Percentiles rank a stretch among this genome's conserved stretches.
Conservation (phyloP, 768 basidiomycete species). For the Cystobasidium ongulense region DNA sequence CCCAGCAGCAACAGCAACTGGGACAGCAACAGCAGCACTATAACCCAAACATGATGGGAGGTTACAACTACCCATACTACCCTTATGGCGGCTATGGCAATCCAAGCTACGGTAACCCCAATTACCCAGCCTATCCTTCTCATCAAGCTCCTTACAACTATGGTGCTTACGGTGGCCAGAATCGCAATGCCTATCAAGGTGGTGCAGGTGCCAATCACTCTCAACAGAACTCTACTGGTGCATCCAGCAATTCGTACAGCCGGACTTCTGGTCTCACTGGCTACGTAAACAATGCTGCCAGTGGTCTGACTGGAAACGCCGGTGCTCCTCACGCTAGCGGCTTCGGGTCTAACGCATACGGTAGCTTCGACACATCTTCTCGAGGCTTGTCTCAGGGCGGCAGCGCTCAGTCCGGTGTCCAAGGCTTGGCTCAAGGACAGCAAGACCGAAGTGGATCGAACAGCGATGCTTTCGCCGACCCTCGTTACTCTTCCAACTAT, state of each 20-base stretch:
- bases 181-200: not conserved
- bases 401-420: not conserved
- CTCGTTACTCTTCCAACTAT: not conserved
- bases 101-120: not conserved
- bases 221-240: not conserved
- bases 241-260: not conserved
- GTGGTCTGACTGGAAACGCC: not conserved
- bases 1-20: not conserved
- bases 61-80: not conserved
- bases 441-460: not conserved
- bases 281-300: not conserved
- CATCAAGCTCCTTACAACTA: not conserved
- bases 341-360: not conserved
- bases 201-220: not conserved
- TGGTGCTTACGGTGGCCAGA: not conserved
- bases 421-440: not conserved
- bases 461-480: not conserved
- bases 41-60: not conserved
- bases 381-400: not conserved
- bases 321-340: not conserved
- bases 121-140: slow-evolving; percentile 1
- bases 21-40: slow-evolving; percentile 1
- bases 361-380: slow-evolving; percentile 3
- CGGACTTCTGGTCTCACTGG: not conserved
- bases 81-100: not conserved